These are phyloP conservation scores for Talaromyces trachyspermus DNA, from an alignment of 495 filamentous ascomycete genomes.

Conservation along the genomic window DNA sequence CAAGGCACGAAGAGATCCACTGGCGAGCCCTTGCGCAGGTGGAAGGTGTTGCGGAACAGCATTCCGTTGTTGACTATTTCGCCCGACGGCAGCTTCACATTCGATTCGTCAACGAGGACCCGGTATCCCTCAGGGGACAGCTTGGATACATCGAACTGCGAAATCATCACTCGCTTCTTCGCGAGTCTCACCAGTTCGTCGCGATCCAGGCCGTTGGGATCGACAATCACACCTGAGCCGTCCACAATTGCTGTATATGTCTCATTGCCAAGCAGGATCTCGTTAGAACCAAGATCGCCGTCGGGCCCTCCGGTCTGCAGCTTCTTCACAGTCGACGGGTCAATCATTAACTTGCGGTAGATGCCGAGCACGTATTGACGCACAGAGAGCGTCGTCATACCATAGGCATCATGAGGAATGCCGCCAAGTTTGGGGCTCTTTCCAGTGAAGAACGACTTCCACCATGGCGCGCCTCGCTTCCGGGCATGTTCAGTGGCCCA, in stretches of 20 bases:
- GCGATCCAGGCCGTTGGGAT: conserved; percentile 81
- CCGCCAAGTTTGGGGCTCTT: conserved; percentile 94
- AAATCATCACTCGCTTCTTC: conserved; percentile 82
- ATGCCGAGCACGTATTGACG: conserved; percentile 94
- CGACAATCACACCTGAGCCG: conserved; percentile 88
- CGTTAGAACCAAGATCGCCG: conserved; percentile 94
- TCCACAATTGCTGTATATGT: conserved; percentile 91
- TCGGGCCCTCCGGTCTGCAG: conserved; percentile 97
- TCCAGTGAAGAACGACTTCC: conserved; percentile 99
- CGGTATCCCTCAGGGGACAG: conserved; percentile 84
- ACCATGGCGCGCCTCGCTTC: conserved; percentile 85
- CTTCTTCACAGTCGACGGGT: conserved; percentile 75
- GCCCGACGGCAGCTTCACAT: conserved; percentile 75
- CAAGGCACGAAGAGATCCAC: conserved; percentile 94
- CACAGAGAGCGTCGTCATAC: conserved; percentile 96
- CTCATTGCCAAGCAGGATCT: conserved; percentile 92
- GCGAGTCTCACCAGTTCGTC: conserved; percentile 78
- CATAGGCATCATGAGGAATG: conserved; percentile 92
- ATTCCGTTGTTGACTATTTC: conserved; percentile 87
- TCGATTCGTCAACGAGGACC: conserved; percentile 85
- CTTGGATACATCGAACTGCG: conserved; percentile 76
- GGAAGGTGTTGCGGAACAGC: conserved; percentile 93
- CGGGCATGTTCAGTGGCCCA: conserved; percentile 97
- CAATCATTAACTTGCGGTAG: conserved; percentile 87
- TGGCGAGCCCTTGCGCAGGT: conserved; percentile 65